A percentile compares a stretch with the other conserved stretches of the same genome.
phyloP scores from a whole-genome alignment of 2,329 filamentous ascomycete species.

The Neopestalotiopsis rosae region DNA sequence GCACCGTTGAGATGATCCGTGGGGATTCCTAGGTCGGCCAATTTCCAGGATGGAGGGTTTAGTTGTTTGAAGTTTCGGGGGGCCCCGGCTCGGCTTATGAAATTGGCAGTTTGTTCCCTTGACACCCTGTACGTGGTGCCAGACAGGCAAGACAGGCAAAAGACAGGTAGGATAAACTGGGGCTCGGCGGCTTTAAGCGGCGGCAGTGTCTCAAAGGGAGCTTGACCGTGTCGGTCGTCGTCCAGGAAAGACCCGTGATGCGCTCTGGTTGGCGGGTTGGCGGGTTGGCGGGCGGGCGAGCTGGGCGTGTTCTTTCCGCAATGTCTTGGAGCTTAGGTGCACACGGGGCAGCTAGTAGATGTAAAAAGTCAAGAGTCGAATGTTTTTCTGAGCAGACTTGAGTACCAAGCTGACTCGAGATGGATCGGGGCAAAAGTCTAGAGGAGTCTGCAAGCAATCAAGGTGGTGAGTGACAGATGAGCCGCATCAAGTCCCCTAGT shows the following conservation, averaged over 20 bases:
- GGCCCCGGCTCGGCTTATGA: slow-evolving; percentile 8
- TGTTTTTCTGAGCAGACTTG: neutral
- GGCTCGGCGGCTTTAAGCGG: neutral
- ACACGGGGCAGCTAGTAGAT: neutral
- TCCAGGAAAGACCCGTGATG: neutral
- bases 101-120: slow-evolving; percentile 4
- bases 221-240: neutral
- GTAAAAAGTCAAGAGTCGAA: neutral
- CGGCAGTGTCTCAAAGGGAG: neutral
- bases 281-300: neutral
- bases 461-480: slow-evolving; percentile 3
- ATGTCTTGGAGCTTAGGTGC: neutral
- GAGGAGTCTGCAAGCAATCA: neutral
- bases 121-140: neutral
- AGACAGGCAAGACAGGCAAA: neutral
- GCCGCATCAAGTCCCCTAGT: neutral
- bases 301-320: neutral
- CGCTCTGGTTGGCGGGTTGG: neutral
- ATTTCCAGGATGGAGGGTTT: slow-evolving; percentile 7
- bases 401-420: neutral
- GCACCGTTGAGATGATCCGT: slow-evolving; percentile 9
- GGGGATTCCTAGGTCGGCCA: slow-evolving; percentile 9
- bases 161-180: neutral
- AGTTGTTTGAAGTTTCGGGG: slow-evolving; percentile 18
- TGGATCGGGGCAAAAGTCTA: neutral